Percentiles rank a stretch among this genome's conserved stretches.
Conservation (phyloP, 2,329 filamentous ascomycete genomes). For the Teratosphaeria destructans region DNA sequence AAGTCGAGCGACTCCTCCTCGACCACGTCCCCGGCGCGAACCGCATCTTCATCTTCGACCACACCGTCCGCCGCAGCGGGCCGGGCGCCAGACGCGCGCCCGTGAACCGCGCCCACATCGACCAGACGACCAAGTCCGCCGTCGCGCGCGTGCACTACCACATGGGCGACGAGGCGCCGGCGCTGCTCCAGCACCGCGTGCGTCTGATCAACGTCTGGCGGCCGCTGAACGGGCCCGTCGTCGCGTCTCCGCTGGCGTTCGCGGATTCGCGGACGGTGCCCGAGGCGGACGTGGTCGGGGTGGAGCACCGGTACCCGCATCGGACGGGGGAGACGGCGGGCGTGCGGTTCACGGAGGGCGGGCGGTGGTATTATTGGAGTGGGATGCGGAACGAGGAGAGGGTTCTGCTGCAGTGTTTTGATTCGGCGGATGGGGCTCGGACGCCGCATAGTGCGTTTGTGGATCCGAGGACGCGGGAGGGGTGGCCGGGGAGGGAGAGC, state of each 20-base stretch:
- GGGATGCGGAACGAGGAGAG: slow-evolving; percentile 58
- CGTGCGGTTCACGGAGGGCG: slow-evolving; percentile 49
- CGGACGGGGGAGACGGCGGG: slow-evolving; percentile 65
- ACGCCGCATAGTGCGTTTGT: slow-evolving; percentile 68
- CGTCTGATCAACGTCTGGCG: slow-evolving; percentile 86
- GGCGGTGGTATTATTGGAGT: slow-evolving; percentile 71
- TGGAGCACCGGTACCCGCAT: slow-evolving; percentile 63
- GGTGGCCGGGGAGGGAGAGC: slow-evolving; percentile 58
- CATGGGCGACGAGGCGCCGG: slow-evolving; percentile 55
- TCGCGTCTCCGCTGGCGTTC: slow-evolving; percentile 47
- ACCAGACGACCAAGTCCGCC: slow-evolving; percentile 63
- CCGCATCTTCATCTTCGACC: slow-evolving; percentile 69
- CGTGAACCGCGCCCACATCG: slow-evolving; percentile 67
- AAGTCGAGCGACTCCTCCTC: slow-evolving; percentile 64
- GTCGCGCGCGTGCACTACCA: slow-evolving; percentile 58
- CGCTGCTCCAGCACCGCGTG: slow-evolving; percentile 57
- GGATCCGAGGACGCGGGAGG: slow-evolving; percentile 62
- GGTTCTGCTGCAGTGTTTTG: slow-evolving; percentile 42
- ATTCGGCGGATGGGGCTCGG: slow-evolving; percentile 29
- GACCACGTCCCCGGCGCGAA: slow-evolving; percentile 55
- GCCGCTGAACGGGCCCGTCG: slow-evolving; percentile 47
- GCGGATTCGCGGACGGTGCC: slow-evolving; percentile 46
- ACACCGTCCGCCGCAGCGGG: slow-evolving; percentile 65
- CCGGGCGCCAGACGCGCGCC: slow-evolving; percentile 54
- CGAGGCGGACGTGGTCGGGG: slow-evolving; percentile 55